Evolutionary conservation across 352 stramenopile genomes (phyloP).

Genomic region (Phytophthora lateralis): DNA sequence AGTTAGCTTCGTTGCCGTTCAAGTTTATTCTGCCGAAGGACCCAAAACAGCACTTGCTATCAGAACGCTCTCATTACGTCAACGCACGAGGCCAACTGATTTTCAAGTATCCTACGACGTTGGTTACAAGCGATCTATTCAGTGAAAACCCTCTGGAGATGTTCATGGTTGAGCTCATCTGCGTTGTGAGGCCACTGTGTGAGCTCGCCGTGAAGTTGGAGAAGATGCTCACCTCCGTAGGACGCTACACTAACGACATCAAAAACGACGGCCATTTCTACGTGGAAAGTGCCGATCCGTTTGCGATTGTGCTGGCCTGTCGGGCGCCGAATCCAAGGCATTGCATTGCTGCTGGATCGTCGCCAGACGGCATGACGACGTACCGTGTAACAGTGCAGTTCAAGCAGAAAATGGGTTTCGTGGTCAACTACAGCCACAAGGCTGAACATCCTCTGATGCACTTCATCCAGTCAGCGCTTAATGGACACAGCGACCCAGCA

Average conservation of each 20-base stretch:
- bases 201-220: conserved; percentile 85
- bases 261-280: conserved; percentile 80
- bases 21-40: conserved; percentile 72
- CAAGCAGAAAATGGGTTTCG: conserved; percentile 89
- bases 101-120: conserved; percentile 79
- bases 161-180: conserved; percentile 90
- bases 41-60: conserved; percentile 59
- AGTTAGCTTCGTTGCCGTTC: conserved; percentile 66
- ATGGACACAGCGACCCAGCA: conserved; percentile 77
- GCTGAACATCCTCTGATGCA: conserved; percentile 85
- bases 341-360: conserved; percentile 73
- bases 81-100: conserved; percentile 77
- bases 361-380: conserved; percentile 70
- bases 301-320: conserved; percentile 80
- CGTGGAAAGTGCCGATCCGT: conserved; percentile 85
- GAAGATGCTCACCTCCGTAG: conserved; percentile 63
- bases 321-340: conserved; percentile 72
- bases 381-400: conserved; percentile 87
- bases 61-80: conserved; percentile 73
- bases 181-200: conserved; percentile 84
- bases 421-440: conserved; percentile 89
- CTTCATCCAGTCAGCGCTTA: conserved; percentile 86
- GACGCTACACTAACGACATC: conserved; percentile 79
- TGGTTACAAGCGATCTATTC: conserved; percentile 69
- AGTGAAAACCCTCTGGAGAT: conserved; percentile 86